phyloP scores from a whole-genome alignment of 352 stramenopile genomes.

The Phytophthora podocarpi region DNA sequence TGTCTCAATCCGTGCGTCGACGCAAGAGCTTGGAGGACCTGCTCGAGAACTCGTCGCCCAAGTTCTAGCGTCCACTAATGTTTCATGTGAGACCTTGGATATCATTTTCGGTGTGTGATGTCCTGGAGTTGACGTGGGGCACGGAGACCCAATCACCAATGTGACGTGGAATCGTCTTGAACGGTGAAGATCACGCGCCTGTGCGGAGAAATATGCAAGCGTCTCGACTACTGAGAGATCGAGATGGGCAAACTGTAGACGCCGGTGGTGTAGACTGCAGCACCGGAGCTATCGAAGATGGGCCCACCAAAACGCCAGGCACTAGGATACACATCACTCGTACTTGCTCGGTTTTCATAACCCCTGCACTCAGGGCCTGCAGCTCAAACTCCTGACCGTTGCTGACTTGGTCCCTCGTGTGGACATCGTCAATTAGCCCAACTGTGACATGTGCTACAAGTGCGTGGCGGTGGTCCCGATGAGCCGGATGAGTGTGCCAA shows the following conservation, averaged over 20 bases:
- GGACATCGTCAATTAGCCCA: neutral
- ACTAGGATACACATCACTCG: no score
- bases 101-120: slow-evolving; percentile 8
- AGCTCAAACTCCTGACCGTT: no score
- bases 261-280: neutral
- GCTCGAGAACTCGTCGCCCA: slow-evolving; percentile 7
- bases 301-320: no score
- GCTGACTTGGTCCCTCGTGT: no score
- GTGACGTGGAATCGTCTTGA: no score
- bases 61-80: neutral
- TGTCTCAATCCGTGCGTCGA: slow-evolving; percentile 51
- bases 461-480: neutral
- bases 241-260: neutral
- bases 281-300: no score
- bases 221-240: slow-evolving; percentile 1
- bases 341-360: no score
- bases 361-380: no score
- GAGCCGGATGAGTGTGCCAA: slow-evolving; percentile 25
- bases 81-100: neutral
- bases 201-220: no score
- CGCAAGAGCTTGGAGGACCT: slow-evolving; percentile 62
- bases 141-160: neutral
- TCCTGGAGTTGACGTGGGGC: neutral
- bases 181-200: no score
- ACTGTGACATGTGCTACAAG: slow-evolving; percentile 17